Evolutionary conservation across 495 filamentous ascomycete species (phyloP), one percentile per base, ranked within the genome.

Genomic region (Annulohypoxylon moriforme): DNA sequence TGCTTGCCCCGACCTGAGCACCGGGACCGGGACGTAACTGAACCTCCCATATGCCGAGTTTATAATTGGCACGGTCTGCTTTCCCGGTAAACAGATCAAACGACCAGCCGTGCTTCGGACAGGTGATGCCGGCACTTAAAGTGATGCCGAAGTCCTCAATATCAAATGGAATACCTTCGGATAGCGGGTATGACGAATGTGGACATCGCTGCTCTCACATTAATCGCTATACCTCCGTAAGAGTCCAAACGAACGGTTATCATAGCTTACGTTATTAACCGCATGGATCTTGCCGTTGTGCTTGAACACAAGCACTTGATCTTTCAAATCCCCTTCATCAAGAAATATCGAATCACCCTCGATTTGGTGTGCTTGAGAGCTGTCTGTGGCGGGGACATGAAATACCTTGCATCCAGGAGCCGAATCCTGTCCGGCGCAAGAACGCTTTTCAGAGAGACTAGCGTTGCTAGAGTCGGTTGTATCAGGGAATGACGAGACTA

Each of bases 101-200:
- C 0, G 87, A 88, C 88, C 88, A 90, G 38, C 78, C 82, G 67
- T 90, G 87, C 69, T 89, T 89, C 1, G 87, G 86, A 70, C 88
- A 90, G 6, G 84, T 86, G 14, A 90, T 77, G 0, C 88, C 88
- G 1, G 84, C 78, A 63, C 82, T 85, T 50, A 85, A 64, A 11
- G 77, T 76, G 25, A 85, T 71, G 10, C 88, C 88, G 63, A 89
- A 90, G 69, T 90, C 88, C 65, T 90, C 88, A 67, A 90, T 90
- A 34, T 90, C 88, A 62, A 89, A 89, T 3, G 88, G 80, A 14
- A 68, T 83, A 4, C 84, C 87, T 58, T 85, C 81, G 0, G 85
- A 87, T 0, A 89, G 82, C 0, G 87, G 87, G 71, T 81, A 89
- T 0, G 86, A 80, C 4, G 87, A 86, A 72, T 89, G 88, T 4